phyloP scores from a whole-genome alignment of 1,139 yeast genomes.

The Kodamaea fungicola region DNA sequence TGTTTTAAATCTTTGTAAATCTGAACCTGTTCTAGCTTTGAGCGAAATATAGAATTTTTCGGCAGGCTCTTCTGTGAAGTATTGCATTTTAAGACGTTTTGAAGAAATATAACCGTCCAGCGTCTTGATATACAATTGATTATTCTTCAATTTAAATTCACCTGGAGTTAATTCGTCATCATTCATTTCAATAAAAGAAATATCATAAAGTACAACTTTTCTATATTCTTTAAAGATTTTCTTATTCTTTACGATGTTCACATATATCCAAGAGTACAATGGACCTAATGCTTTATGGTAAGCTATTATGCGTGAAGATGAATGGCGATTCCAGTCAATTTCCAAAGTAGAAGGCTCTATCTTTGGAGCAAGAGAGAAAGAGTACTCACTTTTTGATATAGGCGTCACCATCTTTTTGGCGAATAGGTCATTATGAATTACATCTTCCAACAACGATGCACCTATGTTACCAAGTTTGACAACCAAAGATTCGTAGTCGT shows the following conservation, averaged over 20 bases:
- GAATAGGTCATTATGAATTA: conserved; percentile 36
- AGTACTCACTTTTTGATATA: conserved; percentile 16
- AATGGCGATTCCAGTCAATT: conserved; percentile 42
- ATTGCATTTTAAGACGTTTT: conserved; percentile 49
- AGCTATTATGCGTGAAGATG: conserved; percentile 40
- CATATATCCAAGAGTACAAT: conserved; percentile 45
- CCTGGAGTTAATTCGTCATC: conserved; percentile 32
- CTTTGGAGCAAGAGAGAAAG: conserved; percentile 57
- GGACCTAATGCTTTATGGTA: conserved; percentile 58
- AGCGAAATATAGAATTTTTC: conserved; percentile 36
- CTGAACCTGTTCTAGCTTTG: conserved; percentile 42
- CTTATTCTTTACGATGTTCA: conserved; percentile 27
- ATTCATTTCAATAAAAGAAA: conserved; percentile 12
- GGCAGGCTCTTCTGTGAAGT: conserved; percentile 45
- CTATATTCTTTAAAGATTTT: conserved; percentile 25
- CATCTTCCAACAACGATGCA: conserved; percentile 50
- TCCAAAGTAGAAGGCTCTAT: conserved; percentile 38
- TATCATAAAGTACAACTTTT: conserved; percentile 46
- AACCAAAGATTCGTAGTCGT: conserved; percentile 42
- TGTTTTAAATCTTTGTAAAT: background rate
- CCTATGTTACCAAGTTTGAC: conserved; percentile 56
- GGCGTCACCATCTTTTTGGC: conserved; percentile 6
- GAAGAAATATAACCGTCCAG: conserved; percentile 38
- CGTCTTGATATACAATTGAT: conserved; percentile 38
- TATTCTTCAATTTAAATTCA: conserved; percentile 29